Evolutionary conservation across 208 protist genomes (phyloP), one percentile per base, ranked within the genome.

Genomic region (Angomonas ambiguus): DNA sequence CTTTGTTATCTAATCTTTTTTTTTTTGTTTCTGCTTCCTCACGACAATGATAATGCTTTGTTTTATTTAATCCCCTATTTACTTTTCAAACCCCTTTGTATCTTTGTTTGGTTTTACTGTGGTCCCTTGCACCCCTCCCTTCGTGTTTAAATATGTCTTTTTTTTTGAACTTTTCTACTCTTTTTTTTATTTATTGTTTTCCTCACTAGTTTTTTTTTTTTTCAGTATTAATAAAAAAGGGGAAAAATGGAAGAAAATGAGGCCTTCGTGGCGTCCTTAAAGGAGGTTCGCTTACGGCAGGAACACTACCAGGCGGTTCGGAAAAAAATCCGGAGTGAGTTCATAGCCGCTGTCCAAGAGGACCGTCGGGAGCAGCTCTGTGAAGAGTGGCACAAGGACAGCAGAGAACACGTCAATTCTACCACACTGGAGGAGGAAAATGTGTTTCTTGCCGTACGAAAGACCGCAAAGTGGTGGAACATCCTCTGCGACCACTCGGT

Each of bases 391-490:
- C 59, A 76, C 0, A 48, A 35, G 10, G 51, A 80, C 13, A 56
- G 84, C n/a, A 65, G 55, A 5, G 63, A 72, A 18, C 62, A 76
- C 51, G 55, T 71, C 11, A 33, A 62, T 8, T 56, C 45, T 10
- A 72, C 67, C 25, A 82, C 83, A 20, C 51, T 57, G 31, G 72
- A 72, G 48, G 89, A 95, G 76, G 58, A 77, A 35, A 71, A 82
- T 11, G 56, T 95, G 18, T 65, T 87, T 20, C 38, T 62, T n/a
- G 71, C 76, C 25, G 48, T 95, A 8, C 74, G 74, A 34, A 65
- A 66, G 33, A 85, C 83, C 27, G 74, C 79, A 18, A 62, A 41
- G 34, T 95, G 87, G 82, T 91, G 90, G 85, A 74, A 86, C 20
- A 27, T 80, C 11, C 72, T 95, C 58, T 92, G 85, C 62, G 76